A percentile compares a stretch with the other conserved stretches of the same genome.
Conservation (phyloP, 2,329 filamentous ascomycete genomes). For the Aspergillus costaricaensis region DNA sequence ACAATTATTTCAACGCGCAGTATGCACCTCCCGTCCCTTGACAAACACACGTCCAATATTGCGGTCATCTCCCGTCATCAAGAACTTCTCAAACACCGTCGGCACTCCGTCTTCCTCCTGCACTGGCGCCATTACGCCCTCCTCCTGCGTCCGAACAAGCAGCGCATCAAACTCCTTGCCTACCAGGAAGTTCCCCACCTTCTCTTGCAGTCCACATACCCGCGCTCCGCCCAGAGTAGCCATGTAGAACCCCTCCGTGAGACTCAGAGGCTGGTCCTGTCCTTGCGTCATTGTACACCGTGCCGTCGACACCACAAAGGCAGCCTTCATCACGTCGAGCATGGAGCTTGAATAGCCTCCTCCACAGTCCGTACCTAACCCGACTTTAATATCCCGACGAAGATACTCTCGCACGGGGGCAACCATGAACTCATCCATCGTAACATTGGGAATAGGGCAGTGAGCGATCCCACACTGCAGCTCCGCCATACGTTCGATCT, state of each 20-base stretch:
- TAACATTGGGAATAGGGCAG: constrained; percentile 67
- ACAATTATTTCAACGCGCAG: too few species aligned
- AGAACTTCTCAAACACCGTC: constrained; percentile 62
- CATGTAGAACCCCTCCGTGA: constrained; percentile 60
- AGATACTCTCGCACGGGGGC: constrained; percentile 62
- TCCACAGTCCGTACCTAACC: constrained; percentile 65
- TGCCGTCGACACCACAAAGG: constrained; percentile 54
- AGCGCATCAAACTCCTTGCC: constrained; percentile 67
- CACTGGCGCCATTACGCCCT: constrained; percentile 55
- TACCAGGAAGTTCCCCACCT: constrained; percentile 58
- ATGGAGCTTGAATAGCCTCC: constrained; percentile 65
- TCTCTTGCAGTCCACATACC: constrained; percentile 57
- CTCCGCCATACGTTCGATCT: constrained; percentile 38
- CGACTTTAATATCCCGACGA: constrained; percentile 62
- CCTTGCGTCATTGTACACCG: constrained; percentile 36
- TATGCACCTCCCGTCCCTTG: constrained; percentile 43
- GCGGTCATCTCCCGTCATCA: constrained; percentile 67
- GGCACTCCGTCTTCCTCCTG: constrained; percentile 52
- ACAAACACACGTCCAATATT: constrained; percentile 62
- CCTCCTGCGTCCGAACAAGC: constrained; percentile 46
- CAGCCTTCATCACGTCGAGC: constrained; percentile 47
- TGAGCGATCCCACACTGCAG: constrained; percentile 63
- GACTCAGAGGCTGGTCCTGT: constrained; percentile 48
- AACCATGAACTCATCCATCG: constrained; percentile 59
- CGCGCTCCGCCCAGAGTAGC: constrained; percentile 63